Base-by-base conservation (phyloP, 2,329 filamentous ascomycete genomes). In the Cladosporium oxysporum region DNA sequence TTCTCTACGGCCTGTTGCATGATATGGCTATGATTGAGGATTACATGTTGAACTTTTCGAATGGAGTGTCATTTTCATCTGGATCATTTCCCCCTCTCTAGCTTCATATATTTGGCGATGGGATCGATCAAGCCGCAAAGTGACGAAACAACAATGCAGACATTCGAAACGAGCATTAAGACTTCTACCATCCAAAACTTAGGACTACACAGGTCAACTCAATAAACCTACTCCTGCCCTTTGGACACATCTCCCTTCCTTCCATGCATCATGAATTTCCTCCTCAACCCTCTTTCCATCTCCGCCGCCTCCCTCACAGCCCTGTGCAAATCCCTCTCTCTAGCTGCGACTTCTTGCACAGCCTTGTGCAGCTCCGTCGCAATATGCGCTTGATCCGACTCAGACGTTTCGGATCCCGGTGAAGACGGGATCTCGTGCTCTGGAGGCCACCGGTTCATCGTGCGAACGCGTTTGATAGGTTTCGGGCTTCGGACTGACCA, bases 251-350 rank as follows among this genome's bases (percentile, higher is more conserved):
- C 35, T 10, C 28, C 28, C 37, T 35, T 33, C 14, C 29, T 50
- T 7, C 35, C 37, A 23, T 35, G n/a, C 29, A 37, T 50, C 55
- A 53, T 58, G 18, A 33, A 18, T 2, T 44, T 41, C 67, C 68
- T 67, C 37, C 69, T 68, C 50, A 70, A 67, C 58, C 63, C 58
- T 55, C 70, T 64, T 66, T 73, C 71, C 29, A 66, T 58, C 16
- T 65, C 68, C 11, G 71, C 70, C 57, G 70, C 70, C 31, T 71
- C 68, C 65, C 68, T 67, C 57, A 70, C 69, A 28, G 68, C 69
- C 49, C 64, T 26, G 53, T 67, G 68, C 62, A 66, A 61, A 29
- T 67, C 60, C 26, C 59, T 58, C 50, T 66, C 50, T 31, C 14
- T 57, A 2, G 67, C 53, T 10, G 47, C 31, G 10, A 62, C 29